Evolutionary conservation across 805 yeast genomes (phyloP), one percentile per base, ranked within the genome.

Genomic region (Wickerhamiella allomyrinae): DNA sequence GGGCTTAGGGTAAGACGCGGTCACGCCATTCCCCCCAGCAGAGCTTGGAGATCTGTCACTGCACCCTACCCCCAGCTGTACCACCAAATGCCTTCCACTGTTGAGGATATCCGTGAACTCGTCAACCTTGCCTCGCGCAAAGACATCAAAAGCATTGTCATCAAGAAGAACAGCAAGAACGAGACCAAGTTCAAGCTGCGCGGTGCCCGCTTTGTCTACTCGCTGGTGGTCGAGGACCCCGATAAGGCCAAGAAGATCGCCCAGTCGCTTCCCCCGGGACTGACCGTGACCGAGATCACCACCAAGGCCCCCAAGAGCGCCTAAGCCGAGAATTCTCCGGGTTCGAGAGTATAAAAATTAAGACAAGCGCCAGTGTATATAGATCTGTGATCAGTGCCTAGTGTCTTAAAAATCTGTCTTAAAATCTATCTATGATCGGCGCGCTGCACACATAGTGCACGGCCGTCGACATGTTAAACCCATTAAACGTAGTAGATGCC

Each of bases 121-220:
- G 84, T 91, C 69, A 94, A 84, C 74, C 78, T 86, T 69, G 85
- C 67, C 41, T 55, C 60, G 49, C 61, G 96, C 77, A 76, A 86
- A 63, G 97, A 87, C 77, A 85, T 91, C 66, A 76, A 76, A 71
- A 70, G 80, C 54, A 95, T 94, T 61, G 78, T 87, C 66, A 82
- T 91, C 76, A 91, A 91, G 80, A 77, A 79, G 73, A 85, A 85
- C 85, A 69, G 74, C 66, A 79, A 80, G 71, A 74, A 74, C 78
- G 91, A 82, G 73, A 86, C 95, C 74, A 91, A 91, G 74, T 91
- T 91, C 87, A 91, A 91, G 83, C 84, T 91, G 64, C 86, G 97
- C 78, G 95, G 96, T 69, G 63, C 95, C 54, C 85, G 75, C 69
- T 69, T 82, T 76, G 78, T 85, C 65, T 91, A 91, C 83, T 91